Base-by-base conservation (phyloP, 495 filamentous ascomycete species). In the Parathielavia hyrcaniae region DNA sequence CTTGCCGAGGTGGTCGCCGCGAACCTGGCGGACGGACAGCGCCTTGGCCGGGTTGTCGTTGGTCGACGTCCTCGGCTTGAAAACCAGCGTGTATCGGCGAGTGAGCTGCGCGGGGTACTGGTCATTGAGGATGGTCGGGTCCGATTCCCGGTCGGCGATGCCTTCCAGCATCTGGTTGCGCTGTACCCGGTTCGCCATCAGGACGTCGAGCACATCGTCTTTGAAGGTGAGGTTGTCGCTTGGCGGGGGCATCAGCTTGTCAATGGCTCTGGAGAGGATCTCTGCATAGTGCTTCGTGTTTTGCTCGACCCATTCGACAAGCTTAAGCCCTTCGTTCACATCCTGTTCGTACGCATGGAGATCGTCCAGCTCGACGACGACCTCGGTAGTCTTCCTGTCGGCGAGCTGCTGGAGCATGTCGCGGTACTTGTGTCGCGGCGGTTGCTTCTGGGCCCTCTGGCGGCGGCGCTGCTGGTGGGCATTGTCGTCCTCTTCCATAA, bases 221-320 rank as follows among this genome's bases (percentile, higher is more conserved):
- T 97, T 97, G 77, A 95, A 97, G 40, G 87, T 87, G 61, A 91
- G 78, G 59, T 93, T 89, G 47, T 76, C 80, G 5, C 83, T 86
- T 47, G 90, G 88, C 53, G 81, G 77, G 0, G 93, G 93, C 82
- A 98, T 84, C 34, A 89, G 77, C 49, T 83, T 86, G 74, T 98
- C 93, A 41, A 95, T 85, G 5, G 95, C 93, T 61, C 87, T 76
- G 5, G 92, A 91, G 38, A 97, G 69, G 55, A 97, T 82, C 65
- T 98, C 95, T 62, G 96, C 84, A 67, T 97, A 98, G 66, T 95
- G 95, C 55, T 88, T 84, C n/a, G 93, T 88, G 69, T 98, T 98
- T 47, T 79, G 81, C 73, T 90, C 85, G 60, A 97, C 87, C 5
- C 88, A 93, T 44, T 86, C 81, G 23, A 95, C 88, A 9, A 98